A percentile compares a stretch with the other conserved stretches of the same genome.
Evolutionary conservation across 1,284 basidiomycete genomes (phyloP).

Genomic region (Apiotrichum siamense): DNA sequence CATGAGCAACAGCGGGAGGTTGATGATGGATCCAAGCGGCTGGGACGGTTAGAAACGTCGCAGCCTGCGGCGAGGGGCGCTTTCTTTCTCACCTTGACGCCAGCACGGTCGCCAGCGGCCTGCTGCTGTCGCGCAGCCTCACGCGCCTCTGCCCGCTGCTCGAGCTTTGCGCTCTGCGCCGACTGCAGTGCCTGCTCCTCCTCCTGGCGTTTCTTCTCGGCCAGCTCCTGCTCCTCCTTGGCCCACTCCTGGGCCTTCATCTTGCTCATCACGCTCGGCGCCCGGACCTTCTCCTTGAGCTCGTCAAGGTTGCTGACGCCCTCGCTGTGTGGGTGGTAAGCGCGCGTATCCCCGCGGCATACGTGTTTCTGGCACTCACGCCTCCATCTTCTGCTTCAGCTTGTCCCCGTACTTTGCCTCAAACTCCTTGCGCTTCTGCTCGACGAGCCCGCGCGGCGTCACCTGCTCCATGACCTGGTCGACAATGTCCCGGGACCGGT

Average conservation of each 20-base stretch:
- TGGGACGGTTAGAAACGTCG: slow-evolving; percentile 35
- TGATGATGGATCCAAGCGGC: slow-evolving; percentile 74
- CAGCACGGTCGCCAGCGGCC: slow-evolving; percentile 38
- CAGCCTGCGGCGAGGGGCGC: background rate
- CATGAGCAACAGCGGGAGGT: slow-evolving; percentile 63
- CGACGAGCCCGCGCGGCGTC: slow-evolving; percentile 43
- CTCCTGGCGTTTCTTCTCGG: slow-evolving; percentile 5
- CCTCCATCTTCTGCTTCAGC: slow-evolving; percentile 39
- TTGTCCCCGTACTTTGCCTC: slow-evolving; percentile 47
- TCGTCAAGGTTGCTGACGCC: slow-evolving; percentile 41
- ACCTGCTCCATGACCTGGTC: slow-evolving; percentile 32
- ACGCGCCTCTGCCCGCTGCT: slow-evolving; percentile 46
- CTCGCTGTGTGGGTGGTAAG: slow-evolving; percentile 22
- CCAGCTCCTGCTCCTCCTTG: slow-evolving; percentile 13
- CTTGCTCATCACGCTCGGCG: slow-evolving; percentile 27
- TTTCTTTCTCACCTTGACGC: slow-evolving; percentile 40
- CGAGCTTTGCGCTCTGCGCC: slow-evolving; percentile 51
- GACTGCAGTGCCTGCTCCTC: slow-evolving; percentile 7
- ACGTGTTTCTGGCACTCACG: slow-evolving; percentile 28
- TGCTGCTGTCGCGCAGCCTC: slow-evolving; percentile 25
- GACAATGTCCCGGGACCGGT: slow-evolving; percentile 24
- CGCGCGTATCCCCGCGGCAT: too few species aligned
- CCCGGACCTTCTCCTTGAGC: slow-evolving; percentile 42
- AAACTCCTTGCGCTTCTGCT: slow-evolving; percentile 38
- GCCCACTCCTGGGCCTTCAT: slow-evolving; percentile 24